Evolutionary conservation across 2,329 filamentous ascomycete species (phyloP), one percentile per base, ranked within the genome.

Genomic region (Teratosphaeria pseudoeucalypti): DNA sequence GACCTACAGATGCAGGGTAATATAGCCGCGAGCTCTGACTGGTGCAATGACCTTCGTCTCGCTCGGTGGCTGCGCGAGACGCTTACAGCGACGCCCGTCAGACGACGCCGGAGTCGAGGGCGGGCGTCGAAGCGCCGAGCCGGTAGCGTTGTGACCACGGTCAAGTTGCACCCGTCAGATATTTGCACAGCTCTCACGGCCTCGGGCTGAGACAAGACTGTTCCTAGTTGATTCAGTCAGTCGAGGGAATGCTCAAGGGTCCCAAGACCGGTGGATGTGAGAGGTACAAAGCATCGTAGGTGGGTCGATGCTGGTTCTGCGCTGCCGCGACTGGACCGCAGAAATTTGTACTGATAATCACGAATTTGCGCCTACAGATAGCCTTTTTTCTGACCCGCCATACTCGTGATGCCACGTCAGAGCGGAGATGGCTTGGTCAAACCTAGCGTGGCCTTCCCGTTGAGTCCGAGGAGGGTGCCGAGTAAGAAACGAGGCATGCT

Each of bases 341-440:
- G 61, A 58, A 59, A 61, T 60, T 61, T 58, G 57, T 60, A 60
- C 64, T 65, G 64, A 64, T 58, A 63, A 23, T 62, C 60, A 63
- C 57, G 54, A 61, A 60, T 58, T 61, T 54, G 62, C 64, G 63
- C 64, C 63, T 58, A 58, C 61, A 58, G 64, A 67, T 67, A 67
- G 63, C 62, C 65, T 68, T 66, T 32, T 54, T 66, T 60, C 55
- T 60, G 61, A 62, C 62, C 63, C 64, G 64, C 68, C 68, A 70
- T 60, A 69, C 62, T 59, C 60, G 76, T 70, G 74, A 73, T 74
- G 77, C 77, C 77, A 79, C 77, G 77, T 79, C 77, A 77, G 74
- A 77, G 78, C 76, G 77, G 75, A 77, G 75, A 77, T 74, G 71
- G 72, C 72, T 72, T 76, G 75, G 75, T 73, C 73, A 70, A 72